Evolutionary conservation across 305 asterid genomes (phyloP).

Genomic region (Vinca major): DNA sequence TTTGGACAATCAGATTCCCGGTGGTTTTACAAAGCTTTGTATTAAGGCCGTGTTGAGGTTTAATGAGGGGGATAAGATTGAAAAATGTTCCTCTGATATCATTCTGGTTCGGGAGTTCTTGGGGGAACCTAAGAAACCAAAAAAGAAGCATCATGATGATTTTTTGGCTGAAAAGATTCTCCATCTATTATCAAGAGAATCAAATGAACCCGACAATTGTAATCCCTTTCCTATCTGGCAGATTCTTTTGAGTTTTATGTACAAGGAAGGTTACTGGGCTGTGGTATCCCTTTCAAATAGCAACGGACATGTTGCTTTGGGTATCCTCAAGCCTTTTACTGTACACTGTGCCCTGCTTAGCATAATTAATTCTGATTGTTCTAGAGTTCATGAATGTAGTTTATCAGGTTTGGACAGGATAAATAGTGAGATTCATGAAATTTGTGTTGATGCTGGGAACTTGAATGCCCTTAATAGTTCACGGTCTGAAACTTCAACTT

Average conservation of each 20-base stretch:
- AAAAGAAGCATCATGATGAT: conserved; percentile 25
- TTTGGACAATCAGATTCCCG: conserved; percentile 32
- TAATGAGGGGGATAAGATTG: conserved; percentile 24
- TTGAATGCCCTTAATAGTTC: conserved; percentile 36
- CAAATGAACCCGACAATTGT: conserved; percentile 25
- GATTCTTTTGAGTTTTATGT: conserved; percentile 67
- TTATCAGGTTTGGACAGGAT: conserved; percentile 19
- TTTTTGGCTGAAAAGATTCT: conserved; percentile 51
- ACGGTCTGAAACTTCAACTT: conserved; percentile 53
- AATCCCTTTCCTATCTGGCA: conserved; percentile 60
- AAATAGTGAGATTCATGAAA: conserved; percentile 15
- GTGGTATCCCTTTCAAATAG: conserved; percentile 45
- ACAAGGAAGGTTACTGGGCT: conserved; percentile 54
- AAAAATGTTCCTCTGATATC: conserved; percentile 29
- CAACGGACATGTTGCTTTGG: conserved; percentile 35
- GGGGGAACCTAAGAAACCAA: conserved; percentile 29
- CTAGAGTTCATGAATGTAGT: conserved; percentile 17
- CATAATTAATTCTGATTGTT: conserved; percentile 25
- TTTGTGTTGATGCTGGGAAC: conserved; percentile 25
- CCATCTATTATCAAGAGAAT: conserved; percentile 46
- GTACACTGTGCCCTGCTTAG: conserved; percentile 52
- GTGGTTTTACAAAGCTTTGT: conserved; percentile 38
- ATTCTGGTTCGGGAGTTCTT: conserved; percentile 48
- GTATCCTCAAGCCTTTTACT: conserved; percentile 67
- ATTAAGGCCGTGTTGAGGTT: conserved; percentile 46